Evolutionary conservation across 2,329 filamentous ascomycete species (phyloP).

Genomic region (Exophiala sp.): DNA sequence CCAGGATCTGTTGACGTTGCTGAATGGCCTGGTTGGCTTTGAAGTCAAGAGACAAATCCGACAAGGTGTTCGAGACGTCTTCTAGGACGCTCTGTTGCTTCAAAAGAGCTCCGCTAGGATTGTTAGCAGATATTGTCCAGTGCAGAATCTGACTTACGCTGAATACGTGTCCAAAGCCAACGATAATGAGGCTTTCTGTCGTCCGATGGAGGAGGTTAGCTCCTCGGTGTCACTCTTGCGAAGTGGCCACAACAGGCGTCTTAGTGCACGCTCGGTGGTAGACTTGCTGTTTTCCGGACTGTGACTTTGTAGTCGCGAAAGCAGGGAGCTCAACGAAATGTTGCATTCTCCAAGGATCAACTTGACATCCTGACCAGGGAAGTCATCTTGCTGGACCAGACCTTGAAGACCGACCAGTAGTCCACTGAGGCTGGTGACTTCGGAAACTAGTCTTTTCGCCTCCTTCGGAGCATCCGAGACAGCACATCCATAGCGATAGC

Average conservation of each 20-base stretch:
- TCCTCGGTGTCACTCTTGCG: conserved; percentile 15
- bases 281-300: neutral
- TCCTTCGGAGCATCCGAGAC: conserved; percentile 19
- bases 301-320: conserved; percentile 9
- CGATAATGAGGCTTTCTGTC: conserved; percentile 19
- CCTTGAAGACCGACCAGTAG: conserved; percentile 17
- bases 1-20: conserved; percentile 11
- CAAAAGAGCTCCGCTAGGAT: conserved; percentile 11
- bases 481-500: conserved; percentile 21
- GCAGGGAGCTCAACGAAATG: conserved; percentile 2
- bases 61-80: conserved; percentile 7
- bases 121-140: neutral
- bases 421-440: conserved; percentile 19
- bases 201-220: conserved; percentile 8
- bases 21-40: conserved; percentile 9
- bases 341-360: conserved; percentile 3
- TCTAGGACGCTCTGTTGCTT: conserved; percentile 11
- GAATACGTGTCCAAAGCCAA: conserved; percentile 13
- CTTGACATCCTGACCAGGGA: conserved; percentile 5
- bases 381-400: conserved; percentile 5
- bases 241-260: conserved; percentile 17
- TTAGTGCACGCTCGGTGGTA: conserved; percentile 4
- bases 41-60: conserved; percentile 9
- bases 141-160: conserved; percentile 7
- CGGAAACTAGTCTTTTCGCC: conserved; percentile 14